Conservation (phyloP, 1,284 basidiomycete genomes). For the Moesziomyces sp. region DNA sequence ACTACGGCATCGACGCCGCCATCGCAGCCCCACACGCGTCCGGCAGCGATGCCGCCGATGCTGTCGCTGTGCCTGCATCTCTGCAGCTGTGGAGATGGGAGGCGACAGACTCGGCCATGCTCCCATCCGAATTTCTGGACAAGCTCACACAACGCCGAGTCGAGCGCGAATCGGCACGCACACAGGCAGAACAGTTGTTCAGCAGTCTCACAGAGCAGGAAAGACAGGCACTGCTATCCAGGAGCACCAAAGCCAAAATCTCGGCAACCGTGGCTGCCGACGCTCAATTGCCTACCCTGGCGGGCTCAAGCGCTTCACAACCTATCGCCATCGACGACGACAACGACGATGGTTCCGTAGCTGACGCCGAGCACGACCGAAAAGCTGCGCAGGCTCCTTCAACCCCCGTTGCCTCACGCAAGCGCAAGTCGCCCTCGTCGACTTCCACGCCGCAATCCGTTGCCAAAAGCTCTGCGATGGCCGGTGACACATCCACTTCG, state of each 20-base stretch:
- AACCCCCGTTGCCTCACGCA: slow-evolving; percentile 19
- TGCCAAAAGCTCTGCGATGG: slow-evolving; percentile 12
- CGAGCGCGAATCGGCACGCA: slow-evolving; percentile 76
- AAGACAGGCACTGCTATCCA: slow-evolving; percentile 45
- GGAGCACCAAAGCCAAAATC: slow-evolving; percentile 34
- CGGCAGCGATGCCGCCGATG: slow-evolving; percentile 4
- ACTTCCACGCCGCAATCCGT: slow-evolving; percentile 27
- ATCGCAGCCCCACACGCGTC: slow-evolving; percentile 8
- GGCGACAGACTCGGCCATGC: slow-evolving; percentile 75
- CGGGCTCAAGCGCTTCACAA: slow-evolving; percentile 15
- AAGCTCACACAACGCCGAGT: slow-evolving; percentile 75
- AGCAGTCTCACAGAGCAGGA: slow-evolving; percentile 35
- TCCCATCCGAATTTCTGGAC: slow-evolving; percentile 78
- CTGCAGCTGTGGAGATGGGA: slow-evolving; percentile 90
- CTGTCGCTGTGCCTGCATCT: slow-evolving; percentile 30
- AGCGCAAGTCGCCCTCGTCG: slow-evolving; percentile 31
- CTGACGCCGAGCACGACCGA: slow-evolving; percentile 20
- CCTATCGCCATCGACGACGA: slow-evolving; percentile 42
- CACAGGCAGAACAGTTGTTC: slow-evolving; percentile 40
- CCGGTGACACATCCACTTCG: slow-evolving; percentile 24
- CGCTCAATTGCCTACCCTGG: background rate
- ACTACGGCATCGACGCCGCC: slow-evolving; percentile 55
- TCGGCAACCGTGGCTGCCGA: slow-evolving; percentile 26
- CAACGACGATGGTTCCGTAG: slow-evolving; percentile 30
- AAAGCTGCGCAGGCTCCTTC: slow-evolving; percentile 13